Base-by-base conservation (phyloP, 2,329 filamentous ascomycete genomes). In the Myriosclerotinia curreyana region DNA sequence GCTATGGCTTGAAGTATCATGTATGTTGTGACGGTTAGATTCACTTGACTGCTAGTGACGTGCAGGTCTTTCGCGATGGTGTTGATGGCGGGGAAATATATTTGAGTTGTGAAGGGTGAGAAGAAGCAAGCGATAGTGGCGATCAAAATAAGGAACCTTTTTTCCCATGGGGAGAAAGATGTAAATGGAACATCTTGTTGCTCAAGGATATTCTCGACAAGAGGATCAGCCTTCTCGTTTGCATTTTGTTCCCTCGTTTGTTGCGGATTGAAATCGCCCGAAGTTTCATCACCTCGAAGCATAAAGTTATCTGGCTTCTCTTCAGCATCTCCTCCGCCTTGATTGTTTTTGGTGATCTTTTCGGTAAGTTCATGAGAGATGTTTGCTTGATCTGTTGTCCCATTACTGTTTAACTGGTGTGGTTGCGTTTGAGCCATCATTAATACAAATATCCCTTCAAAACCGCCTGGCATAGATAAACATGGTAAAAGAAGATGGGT, bases 1-100 rank as follows among this genome's bases (percentile, higher is more conserved):
- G 81, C 79, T 25, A 86, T 74, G 12, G 81, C 85, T 74, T 87
- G 85, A 34, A 87, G 78, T 49, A 87, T 79, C 74, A 77, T 74
- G 61, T 77, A 78, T 12, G 75, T 75, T 20, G 77, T 78, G 31
- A 78, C 67, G 8, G 75, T 76, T 46, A 77, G 66, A 60, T 78
- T 77, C 55, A 77, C 75, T 40, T 76, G 64, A 8, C 70, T 72
- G 15, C 71, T 73, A 8, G 74, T 73, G 22, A 85, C 79, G 28
- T 77, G 36, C 11, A 85, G 74, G 49, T 82, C 80, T 2, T 76
- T 67, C 9, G 82, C 79, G 12, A 86, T 75, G 8, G 77, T 74
- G 20, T 79, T 78, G 36, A 85, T 71, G 0, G 83, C 82, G 1
- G 82, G 83, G 58, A 83, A 79, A 75, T 84, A 85, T 25, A 84